Evolutionary conservation across 352 stramenopile species (phyloP), one percentile per base, ranked within the genome.

Genomic region (Phytopythium mirpurense): DNA sequence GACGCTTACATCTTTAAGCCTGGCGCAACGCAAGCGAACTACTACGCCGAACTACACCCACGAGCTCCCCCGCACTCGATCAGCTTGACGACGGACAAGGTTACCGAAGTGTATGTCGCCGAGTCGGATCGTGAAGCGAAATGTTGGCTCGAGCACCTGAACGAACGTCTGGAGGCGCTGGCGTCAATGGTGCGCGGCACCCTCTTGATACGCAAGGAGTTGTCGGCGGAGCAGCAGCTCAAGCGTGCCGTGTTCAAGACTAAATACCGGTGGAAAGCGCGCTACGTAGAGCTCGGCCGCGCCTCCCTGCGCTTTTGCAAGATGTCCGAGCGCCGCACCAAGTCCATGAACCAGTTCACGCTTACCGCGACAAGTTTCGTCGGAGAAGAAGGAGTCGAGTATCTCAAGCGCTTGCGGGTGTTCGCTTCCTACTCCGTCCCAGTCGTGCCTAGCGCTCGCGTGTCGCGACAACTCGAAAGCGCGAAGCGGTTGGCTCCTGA

Each of bases 341-440:
- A 73, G 32, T 65, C 64, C 6, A 88, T 88, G 76, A 85, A 88
- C 51, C 76, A 90, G 52, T 90, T 90, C 34, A 59, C 56, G 18
- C 76, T 90, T 43, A 84, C 78, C 1, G 60, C 60, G 0, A 65
- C 68, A 3, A 85, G 65, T 58, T 78, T 80, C 41, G 70, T 72
- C n/a, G 72, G 65, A 18, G 76, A 86, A 43, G 78, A 89, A 51
- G 62, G 54, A 26, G 63, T 77, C n/a, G 74, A 81, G 21, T 72
- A 84, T 38, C 62, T 87, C 40, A 68, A 64, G 18, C 65, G 74
- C 29, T 56, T 72, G 23, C 52, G 48, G 0, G 16, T 75, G 34
- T 7, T 79, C 9, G 67, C 67, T 2, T 79, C 69, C 10, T 79
- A 79, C 26, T 63, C 72, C 23, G 73, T 73, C 0, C 66, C 72